Evolutionary conservation across 1,284 basidiomycete genomes (phyloP).

Genomic region (Testicularia cyperi): DNA sequence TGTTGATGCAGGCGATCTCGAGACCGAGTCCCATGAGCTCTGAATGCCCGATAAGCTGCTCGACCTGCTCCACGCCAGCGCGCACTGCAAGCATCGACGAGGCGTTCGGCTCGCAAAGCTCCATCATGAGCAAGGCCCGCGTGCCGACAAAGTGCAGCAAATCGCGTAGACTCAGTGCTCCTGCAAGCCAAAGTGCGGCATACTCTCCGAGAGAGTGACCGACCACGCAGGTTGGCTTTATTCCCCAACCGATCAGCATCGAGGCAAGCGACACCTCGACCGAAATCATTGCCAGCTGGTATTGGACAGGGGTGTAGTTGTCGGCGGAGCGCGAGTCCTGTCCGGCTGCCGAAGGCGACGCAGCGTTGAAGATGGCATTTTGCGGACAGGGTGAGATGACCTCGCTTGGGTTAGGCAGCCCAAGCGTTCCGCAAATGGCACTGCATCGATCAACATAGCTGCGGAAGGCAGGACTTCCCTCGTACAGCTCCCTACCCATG

Average conservation of each 20-base stretch:
- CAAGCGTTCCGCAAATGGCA: slow-evolving; percentile 10
- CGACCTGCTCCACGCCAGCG: slow-evolving; percentile 6
- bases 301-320: slow-evolving; percentile 22
- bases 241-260: slow-evolving; percentile 28
- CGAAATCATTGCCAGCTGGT: slow-evolving; percentile 35
- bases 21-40: slow-evolving; percentile 5
- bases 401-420: slow-evolving; percentile 14
- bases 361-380: too few relatives aligned
- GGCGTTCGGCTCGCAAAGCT: slow-evolving; percentile 25
- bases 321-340: slow-evolving; percentile 8
- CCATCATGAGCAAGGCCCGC: slow-evolving; percentile 33
- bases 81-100: slow-evolving; percentile 38
- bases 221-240: slow-evolving; percentile 14
- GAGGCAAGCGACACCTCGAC: slow-evolving; percentile 19
- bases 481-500: slow-evolving; percentile 34
- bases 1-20: slow-evolving; percentile 42
- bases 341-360: background rate
- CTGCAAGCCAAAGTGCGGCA: slow-evolving; percentile 25
- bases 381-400: slow-evolving; percentile 7
- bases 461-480: slow-evolving; percentile 15
- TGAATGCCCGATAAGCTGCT: slow-evolving; percentile 8
- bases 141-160: slow-evolving; percentile 30
- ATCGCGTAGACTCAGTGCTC: slow-evolving; percentile 19
- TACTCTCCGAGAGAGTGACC: slow-evolving; percentile 47
- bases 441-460: slow-evolving; percentile 22